Conservation (phyloP, 192 early-diverging fungal genomes). For the Podochytrium sp. region DNA sequence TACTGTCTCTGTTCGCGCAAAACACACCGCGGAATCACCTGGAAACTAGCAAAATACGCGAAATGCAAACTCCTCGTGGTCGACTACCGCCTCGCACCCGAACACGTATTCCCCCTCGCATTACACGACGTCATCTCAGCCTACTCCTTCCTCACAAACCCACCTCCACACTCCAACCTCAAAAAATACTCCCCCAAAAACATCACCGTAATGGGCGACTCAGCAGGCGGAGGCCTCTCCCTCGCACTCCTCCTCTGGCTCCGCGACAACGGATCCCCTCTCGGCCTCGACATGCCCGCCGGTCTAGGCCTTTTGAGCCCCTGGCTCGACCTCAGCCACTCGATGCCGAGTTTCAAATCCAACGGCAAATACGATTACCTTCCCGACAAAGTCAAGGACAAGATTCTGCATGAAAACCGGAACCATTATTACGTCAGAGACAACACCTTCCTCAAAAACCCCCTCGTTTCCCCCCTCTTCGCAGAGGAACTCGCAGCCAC, state of each 20-base stretch:
- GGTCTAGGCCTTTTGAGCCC: slow-evolving; percentile 62
- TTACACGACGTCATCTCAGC: slow-evolving; percentile 56
- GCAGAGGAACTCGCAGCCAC: slow-evolving; percentile 27
- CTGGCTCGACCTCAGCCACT: slow-evolving; percentile 64
- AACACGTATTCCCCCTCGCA: slow-evolving; percentile 78
- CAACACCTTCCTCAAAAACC: slow-evolving; percentile 39
- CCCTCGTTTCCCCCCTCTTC: slow-evolving; percentile 49
- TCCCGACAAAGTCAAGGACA: slow-evolving; percentile 39
- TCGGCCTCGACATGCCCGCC: slow-evolving; percentile 47
- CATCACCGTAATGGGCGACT: slow-evolving; percentile 53
- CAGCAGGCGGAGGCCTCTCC: slow-evolving; percentile 55
- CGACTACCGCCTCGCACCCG: slow-evolving; percentile 84
- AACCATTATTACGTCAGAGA: slow-evolving; percentile 31
- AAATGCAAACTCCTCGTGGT: slow-evolving; percentile 56
- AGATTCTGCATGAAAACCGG: slow-evolving; percentile 28
- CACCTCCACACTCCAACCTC: neutral
- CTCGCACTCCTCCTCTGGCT: slow-evolving; percentile 49
- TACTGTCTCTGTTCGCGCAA: slow-evolving; percentile 30
- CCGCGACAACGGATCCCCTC: slow-evolving; percentile 28
- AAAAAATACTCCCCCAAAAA: slow-evolving; percentile 56
- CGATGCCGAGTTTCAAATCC: slow-evolving; percentile 44
- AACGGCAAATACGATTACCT: slow-evolving; percentile 43
- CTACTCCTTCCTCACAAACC: slow-evolving; percentile 36
- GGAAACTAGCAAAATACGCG: slow-evolving; percentile 42
- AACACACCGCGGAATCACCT: slow-evolving; percentile 36